Evolutionary conservation across 2,329 filamentous ascomycete genomes (phyloP).

Genomic region (Tolypocladium endophyticum): DNA sequence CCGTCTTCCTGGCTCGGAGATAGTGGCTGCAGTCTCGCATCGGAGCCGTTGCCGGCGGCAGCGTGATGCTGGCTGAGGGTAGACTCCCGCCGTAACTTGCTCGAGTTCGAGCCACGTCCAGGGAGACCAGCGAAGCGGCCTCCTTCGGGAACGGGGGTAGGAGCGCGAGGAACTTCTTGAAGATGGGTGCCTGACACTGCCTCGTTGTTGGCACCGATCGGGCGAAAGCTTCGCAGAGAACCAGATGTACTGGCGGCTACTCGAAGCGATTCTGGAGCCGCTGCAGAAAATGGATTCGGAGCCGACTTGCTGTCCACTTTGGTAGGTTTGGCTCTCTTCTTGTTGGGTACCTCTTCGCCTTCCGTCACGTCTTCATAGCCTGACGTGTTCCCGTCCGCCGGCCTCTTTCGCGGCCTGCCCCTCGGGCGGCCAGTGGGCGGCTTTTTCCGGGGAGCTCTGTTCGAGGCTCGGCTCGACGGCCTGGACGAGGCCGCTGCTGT

Average conservation of each 20-base stretch:
- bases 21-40: slow-evolving; percentile 24
- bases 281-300: slow-evolving; percentile 64
- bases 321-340: slow-evolving; percentile 71
- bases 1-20: slow-evolving; percentile 36
- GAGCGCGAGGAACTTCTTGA: slow-evolving; percentile 64
- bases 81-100: slow-evolving; percentile 48
- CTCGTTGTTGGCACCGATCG: slow-evolving; percentile 45
- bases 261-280: slow-evolving; percentile 67
- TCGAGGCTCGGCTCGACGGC: slow-evolving; percentile 50
- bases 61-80: slow-evolving; percentile 39
- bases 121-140: slow-evolving; percentile 13
- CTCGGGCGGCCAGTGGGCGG: slow-evolving; percentile 43
- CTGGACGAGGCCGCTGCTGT: slow-evolving; percentile 32
- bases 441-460: slow-evolving; percentile 25
- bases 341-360: slow-evolving; percentile 41
- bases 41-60: slow-evolving; percentile 29
- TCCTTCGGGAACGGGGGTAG: slow-evolving; percentile 59
- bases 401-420: slow-evolving; percentile 45
- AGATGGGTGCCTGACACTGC: slow-evolving; percentile 39
- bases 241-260: slow-evolving; percentile 87
- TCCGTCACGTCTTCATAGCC: slow-evolving; percentile 60
- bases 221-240: slow-evolving; percentile 75
- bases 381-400: slow-evolving; percentile 56
- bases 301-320: slow-evolving; percentile 58
- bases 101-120: slow-evolving; percentile 19